Evolutionary conservation across 176 grass and related monocot species (phyloP), one percentile per base, ranked within the genome.

Genomic region (Oryza australiensis): DNA sequence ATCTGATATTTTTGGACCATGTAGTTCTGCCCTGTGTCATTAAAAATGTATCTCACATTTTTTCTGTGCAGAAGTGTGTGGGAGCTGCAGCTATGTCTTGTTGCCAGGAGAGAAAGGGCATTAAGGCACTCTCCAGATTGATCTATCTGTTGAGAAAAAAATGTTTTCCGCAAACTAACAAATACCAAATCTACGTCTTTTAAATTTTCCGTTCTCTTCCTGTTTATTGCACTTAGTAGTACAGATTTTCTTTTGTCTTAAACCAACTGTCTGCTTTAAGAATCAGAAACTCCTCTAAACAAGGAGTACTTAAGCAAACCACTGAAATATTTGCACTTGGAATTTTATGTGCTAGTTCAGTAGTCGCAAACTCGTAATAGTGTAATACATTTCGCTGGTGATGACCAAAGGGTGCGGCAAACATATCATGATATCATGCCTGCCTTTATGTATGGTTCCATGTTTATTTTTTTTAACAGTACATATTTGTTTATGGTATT

Each of bases 341-440:
- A 72, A 37, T 37, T 62, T 20, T 14, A 72, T 78, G 26, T 71
- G 13, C 28, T 72, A 64, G 64, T 85, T 65, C 6, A 37, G 23
- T 66, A 66, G 29, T 63, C 69, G 2, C 46, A 64, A 18, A 66
- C 23, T 63, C 69, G 2, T 63, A 64, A 18, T 49, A 51, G 48
- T 51, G 48, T 8, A 57, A n/a, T 57, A 2, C 35, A 37, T 8
- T 57, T 20, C 22, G 5, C n/a, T 79, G 23, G 59, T 40, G 55
- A 64, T 48, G n/a, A 37, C 12, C 15, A 24, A 37, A 64, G 51
- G 15, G 7, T 70, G 35, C 35, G 70, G 14, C 26, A 29, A 87
- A 42, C 22, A 80, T 43, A 45, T 12, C 5, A 70, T 87, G 22
- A 81, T 43, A 35, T 18, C 8, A 37, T 37, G 7, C 3, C 32